Conservation (phyloP, 768 basidiomycete genomes). For the Boletales sp. region DNA sequence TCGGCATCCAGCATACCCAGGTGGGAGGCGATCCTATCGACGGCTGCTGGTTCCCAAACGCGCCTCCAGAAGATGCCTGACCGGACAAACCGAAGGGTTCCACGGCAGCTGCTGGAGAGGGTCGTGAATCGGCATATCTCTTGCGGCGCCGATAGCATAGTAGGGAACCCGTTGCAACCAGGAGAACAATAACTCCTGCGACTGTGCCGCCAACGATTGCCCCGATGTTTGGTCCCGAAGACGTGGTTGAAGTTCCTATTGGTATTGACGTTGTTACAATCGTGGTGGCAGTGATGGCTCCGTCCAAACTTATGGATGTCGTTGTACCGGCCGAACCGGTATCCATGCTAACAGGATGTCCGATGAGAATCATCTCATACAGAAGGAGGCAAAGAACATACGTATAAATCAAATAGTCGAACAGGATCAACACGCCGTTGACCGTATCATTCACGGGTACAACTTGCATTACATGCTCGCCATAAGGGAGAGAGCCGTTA, state of each 20-base stretch:
- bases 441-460: not conserved
- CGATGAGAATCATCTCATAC: not conserved
- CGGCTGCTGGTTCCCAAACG: no score
- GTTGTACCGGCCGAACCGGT: not conserved
- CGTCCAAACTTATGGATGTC: no score
- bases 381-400: not conserved
- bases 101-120: not conserved
- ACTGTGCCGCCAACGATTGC: conserved; percentile 6
- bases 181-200: not conserved
- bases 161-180: not conserved
- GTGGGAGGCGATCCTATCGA: not conserved
- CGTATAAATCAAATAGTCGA: conserved; percentile 19
- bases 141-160: conserved; percentile 2
- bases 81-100: not conserved
- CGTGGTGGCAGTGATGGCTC: no score
- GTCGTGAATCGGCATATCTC: not conserved
- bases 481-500: conserved; percentile 1
- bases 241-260: not conserved
- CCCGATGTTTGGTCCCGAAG: not conserved
- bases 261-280: no score
- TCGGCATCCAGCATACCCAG: not conserved
- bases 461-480: conserved; percentile 4
- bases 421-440: conserved; percentile 3
- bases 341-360: conserved; percentile 2
- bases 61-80: not conserved